A percentile compares a stretch with the other conserved stretches of the same genome.
Evolutionary conservation across 192 early-diverging fungal species (phyloP).

Genomic region (Linnemannia schmuckeri): DNA sequence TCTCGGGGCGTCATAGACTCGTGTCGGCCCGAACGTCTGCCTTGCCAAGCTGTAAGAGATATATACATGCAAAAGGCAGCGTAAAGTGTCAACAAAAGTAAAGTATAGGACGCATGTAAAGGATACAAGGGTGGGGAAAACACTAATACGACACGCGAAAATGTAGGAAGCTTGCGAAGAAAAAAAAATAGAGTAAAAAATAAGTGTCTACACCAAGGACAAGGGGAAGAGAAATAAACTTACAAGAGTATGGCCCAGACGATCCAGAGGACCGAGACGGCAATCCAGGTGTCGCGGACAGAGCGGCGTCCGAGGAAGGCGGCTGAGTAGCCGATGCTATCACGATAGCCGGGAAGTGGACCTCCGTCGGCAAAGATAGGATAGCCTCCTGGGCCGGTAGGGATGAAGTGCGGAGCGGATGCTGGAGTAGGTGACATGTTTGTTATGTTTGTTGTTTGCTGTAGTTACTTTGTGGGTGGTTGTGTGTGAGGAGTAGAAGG

Average conservation of each 20-base stretch:
- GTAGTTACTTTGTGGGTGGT: neutral
- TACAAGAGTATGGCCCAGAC: constrained; percentile 49
- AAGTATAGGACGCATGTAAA: neutral
- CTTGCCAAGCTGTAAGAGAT: neutral
- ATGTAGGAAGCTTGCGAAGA: too few species aligned
- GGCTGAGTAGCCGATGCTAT: neutral
- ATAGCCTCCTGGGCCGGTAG: neutral
- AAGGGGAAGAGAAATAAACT: neutral
- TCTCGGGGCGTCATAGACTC: neutral
- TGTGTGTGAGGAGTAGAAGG: neutral
- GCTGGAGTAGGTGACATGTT: neutral
- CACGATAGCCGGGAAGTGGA: neutral
- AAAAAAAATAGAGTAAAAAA: neutral
- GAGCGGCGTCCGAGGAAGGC: constrained; percentile 20
- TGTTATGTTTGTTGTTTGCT: neutral
- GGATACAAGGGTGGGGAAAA: neutral
- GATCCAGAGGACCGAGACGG: constrained; percentile 40
- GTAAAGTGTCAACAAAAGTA: too few species aligned
- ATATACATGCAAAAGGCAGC: neutral
- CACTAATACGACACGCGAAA: too few species aligned
- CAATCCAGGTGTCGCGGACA: constrained; percentile 50
- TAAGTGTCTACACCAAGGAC: neutral
- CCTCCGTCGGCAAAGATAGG: too few species aligned
- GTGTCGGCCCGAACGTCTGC: constrained; percentile 5
- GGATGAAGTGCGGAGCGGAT: neutral